Evolutionary conservation across 768 basidiomycete species (phyloP).

Genomic region (Boletus rufocinnamomeus): DNA sequence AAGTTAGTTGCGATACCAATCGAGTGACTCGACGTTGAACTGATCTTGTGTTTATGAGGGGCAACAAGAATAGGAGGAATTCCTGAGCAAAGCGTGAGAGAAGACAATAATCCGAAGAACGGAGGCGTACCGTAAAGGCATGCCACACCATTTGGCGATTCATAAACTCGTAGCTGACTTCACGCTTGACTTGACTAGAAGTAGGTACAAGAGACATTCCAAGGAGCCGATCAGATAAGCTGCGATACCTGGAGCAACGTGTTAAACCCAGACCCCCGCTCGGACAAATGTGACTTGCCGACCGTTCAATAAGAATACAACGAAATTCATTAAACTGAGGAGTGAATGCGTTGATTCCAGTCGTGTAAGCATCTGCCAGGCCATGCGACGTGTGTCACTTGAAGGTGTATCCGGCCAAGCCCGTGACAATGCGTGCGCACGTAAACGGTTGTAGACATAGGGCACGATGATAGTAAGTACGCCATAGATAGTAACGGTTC

Average conservation of each 20-base stretch:
- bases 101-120: neutral
- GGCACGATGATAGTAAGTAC: conserved; percentile 72
- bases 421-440: conserved; percentile 71
- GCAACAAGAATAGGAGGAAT: conserved; percentile 90
- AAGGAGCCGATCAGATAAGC: conserved; percentile 77
- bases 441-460: conserved; percentile 75
- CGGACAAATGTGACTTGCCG: conserved; percentile 50
- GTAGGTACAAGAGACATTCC: conserved; percentile 74
- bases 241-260: conserved; percentile 68
- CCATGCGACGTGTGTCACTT: conserved; percentile 68
- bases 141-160: conserved; percentile 99
- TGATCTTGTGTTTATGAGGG: conserved; percentile 71
- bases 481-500: conserved; percentile 65
- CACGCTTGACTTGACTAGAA: conserved; percentile 65
- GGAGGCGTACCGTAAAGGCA: conserved; percentile 80
- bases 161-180: conserved; percentile 98
- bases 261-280: conserved; percentile 5
- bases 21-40: conserved; percentile 59
- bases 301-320: conserved; percentile 84
- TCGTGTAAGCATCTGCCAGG: conserved; percentile 68
- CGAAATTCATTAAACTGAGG: conserved; percentile 71
- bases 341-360: conserved; percentile 68
- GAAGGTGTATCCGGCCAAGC: conserved; percentile 93
- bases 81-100: conserved; percentile 57
- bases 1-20: conserved; percentile 26